These are phyloP conservation scores for Strobilomyces dryophilus DNA, from an alignment of 768 basidiomycete species.

Conservation along the genomic window DNA sequence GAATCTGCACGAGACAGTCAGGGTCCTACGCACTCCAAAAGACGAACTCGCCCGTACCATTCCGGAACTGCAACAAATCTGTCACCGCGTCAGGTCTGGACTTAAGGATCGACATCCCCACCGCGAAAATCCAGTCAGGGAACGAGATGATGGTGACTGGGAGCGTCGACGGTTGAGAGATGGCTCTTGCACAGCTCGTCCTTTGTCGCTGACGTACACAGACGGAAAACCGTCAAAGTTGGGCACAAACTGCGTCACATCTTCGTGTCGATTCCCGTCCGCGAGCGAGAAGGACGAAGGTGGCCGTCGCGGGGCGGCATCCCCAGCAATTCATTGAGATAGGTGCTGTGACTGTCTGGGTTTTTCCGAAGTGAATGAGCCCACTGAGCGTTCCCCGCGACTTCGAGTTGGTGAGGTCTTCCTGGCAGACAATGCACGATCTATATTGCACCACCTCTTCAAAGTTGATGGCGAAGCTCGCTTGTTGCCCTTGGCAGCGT, in stretches of 20 bases:
- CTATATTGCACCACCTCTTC: conserved; percentile 78
- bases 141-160: conserved; percentile 55
- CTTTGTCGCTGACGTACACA: conserved; percentile 75
- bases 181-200: conserved; percentile 93
- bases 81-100: conserved; percentile 70
- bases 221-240: conserved; percentile 74
- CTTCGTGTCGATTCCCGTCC: conserved; percentile 20
- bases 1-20: conserved; percentile 55
- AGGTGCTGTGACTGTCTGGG: conserved; percentile 55
- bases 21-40: conserved; percentile 86
- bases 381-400: conserved; percentile 88
- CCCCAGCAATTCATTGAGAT: conserved; percentile 71
- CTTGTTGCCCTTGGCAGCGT: conserved; percentile 87
- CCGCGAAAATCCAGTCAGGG: conserved; percentile 85
- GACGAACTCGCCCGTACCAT: conserved; percentile 83
- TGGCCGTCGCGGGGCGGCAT: conserved; percentile 36
- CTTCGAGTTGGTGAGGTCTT: conserved; percentile 69
- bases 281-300: conserved; percentile 34
- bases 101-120: conserved; percentile 86
- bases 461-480: conserved; percentile 76
- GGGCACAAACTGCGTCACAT: conserved; percentile 40
- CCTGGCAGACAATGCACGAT: conserved; percentile 96
- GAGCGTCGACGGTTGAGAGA: conserved; percentile 48
- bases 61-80: conserved; percentile 70
- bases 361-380: conserved; percentile 81